These are phyloP conservation scores for Aureobasidium sp. DNA, from an alignment of 2,329 filamentous ascomycete genomes.

Conservation along the genomic window DNA sequence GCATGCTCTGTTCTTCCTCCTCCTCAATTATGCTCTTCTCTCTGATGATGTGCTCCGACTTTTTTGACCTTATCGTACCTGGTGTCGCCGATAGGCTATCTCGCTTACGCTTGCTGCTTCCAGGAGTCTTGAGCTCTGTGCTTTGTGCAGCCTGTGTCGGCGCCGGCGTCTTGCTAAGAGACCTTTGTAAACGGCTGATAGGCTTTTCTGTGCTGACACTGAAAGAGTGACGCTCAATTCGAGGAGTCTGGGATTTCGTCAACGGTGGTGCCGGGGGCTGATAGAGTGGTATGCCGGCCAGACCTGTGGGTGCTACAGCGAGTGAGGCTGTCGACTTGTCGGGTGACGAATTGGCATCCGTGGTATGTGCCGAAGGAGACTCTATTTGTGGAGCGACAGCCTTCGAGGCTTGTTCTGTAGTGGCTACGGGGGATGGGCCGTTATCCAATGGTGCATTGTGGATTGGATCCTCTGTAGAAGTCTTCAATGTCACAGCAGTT, in stretches of 20 bases:
- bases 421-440: too few species aligned
- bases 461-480: neutral
- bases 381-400: neutral
- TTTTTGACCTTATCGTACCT: conserved; percentile 21
- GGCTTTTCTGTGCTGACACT: neutral
- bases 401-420: neutral
- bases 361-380: neutral
- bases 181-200: neutral
- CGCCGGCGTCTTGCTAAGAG: conserved; percentile 16
- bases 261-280: conserved; percentile 12
- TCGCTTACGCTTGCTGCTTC: conserved; percentile 24
- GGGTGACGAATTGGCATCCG: neutral
- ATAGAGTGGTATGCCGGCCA: conserved; percentile 10
- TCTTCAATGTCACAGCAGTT: neutral
- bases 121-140: conserved; percentile 11
- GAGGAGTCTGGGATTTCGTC: conserved; percentile 10
- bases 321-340: conserved; percentile 15
- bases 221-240: conserved; percentile 1
- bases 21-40: conserved; percentile 18
- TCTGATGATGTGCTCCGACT: conserved; percentile 20
- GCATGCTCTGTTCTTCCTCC: conserved; percentile 24
- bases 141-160: neutral
- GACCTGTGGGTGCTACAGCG: conserved; percentile 15
- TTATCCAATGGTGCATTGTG: neutral
- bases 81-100: conserved; percentile 25